phyloP scores from a whole-genome alignment of 148 eudicot species.

The Nyssa sinensis region DNA sequence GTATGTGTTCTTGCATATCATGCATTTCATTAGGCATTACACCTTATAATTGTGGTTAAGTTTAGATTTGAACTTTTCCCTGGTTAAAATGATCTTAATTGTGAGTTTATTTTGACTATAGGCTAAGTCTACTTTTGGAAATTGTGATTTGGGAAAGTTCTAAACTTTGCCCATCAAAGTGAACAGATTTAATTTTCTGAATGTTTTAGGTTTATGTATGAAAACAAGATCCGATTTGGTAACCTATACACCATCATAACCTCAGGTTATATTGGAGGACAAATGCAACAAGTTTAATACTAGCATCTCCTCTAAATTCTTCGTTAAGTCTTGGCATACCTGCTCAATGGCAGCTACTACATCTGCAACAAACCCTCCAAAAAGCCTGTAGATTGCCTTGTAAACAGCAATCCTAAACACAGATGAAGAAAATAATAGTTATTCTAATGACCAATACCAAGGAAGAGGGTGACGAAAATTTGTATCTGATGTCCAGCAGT shows the following conservation, averaged over 20 bases:
- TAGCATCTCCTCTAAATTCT: background rate
- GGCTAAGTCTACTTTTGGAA: too few species aligned
- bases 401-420: conserved; percentile 84
- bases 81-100: too few species aligned
- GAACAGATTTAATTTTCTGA: background rate
- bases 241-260: background rate
- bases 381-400: conserved; percentile 91
- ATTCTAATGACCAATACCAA: background rate
- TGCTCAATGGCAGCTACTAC: conserved; percentile 96
- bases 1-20: too few species aligned
- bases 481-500: background rate
- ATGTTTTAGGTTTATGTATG: background rate
- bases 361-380: conserved; percentile 97
- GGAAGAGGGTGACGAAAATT: background rate
- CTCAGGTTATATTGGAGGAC: background rate
- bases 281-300: background rate
- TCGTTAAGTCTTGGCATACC: conserved; percentile 37
- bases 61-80: too few species aligned
- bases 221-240: background rate
- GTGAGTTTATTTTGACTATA: too few species aligned
- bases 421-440: conserved; percentile 14
- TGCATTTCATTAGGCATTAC: too few species aligned
- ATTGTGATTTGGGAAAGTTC: too few species aligned
- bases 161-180: background rate
- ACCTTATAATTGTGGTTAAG: too few species aligned